Evolutionary conservation across 140 eudicot genomes (phyloP).

Genomic region (Cichorium intybus): DNA sequence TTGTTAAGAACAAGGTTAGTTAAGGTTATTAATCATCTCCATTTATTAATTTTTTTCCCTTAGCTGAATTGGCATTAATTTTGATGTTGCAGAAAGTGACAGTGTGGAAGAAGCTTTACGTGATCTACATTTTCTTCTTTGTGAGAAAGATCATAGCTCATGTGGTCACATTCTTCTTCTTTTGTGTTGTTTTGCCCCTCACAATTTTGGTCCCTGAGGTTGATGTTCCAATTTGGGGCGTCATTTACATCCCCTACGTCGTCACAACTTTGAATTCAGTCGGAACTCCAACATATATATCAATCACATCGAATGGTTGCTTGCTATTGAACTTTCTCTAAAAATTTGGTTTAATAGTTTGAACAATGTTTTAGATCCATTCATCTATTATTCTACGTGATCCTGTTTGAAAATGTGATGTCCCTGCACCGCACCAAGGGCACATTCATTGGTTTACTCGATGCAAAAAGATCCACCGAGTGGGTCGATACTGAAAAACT

Average conservation of each 20-base stretch:
- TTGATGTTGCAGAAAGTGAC: constrained; percentile 72
- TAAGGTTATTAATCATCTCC: background rate
- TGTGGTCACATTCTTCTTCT: constrained; percentile 91
- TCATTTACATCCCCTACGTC: constrained; percentile 85
- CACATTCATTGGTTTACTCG: too few relatives aligned
- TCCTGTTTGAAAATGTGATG: too few relatives aligned
- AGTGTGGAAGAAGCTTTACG: constrained; percentile 77
- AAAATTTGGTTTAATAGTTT: too few relatives aligned
- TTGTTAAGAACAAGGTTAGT: constrained; percentile 75
- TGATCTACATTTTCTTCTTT: constrained; percentile 92
- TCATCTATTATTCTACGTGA: too few relatives aligned
- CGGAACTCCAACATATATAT: constrained; percentile 85
- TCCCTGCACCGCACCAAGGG: too few relatives aligned
- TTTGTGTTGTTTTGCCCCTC: constrained; percentile 82
- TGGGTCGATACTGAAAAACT: constrained; percentile 95
- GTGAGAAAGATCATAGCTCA: constrained; percentile 92
- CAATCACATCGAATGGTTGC: too few relatives aligned
- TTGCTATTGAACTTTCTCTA: too few relatives aligned
- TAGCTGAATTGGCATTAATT: background rate
- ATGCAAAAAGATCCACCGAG: too few relatives aligned
- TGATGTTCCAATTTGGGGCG: constrained; percentile 92
- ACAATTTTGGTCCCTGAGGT: constrained; percentile 83
- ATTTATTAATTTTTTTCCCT: background rate
- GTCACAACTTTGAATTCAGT: constrained; percentile 87
- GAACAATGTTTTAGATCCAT: too few relatives aligned